A percentile compares a stretch with the other conserved stretches of the same genome.
Evolutionary conservation across 495 filamentous ascomycete species (phyloP).

Genomic region (Jackrogersella multiformis): DNA sequence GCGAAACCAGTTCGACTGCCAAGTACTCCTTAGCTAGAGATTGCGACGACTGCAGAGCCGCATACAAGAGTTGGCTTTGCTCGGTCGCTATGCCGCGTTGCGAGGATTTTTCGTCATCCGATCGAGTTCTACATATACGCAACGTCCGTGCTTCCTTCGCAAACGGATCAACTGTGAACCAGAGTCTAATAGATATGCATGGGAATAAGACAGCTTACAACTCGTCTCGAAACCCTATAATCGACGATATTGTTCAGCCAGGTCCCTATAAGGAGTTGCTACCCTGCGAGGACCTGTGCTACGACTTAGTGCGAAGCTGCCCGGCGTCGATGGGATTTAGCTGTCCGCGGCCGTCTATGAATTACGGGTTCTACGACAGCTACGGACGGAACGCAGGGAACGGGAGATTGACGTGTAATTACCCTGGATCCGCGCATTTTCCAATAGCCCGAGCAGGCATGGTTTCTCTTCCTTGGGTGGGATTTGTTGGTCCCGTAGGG

Average conservation of each 20-base stretch:
- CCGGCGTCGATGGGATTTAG: conserved; percentile 78
- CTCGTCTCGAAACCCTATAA: conserved; percentile 70
- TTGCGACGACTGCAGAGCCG: conserved; percentile 77
- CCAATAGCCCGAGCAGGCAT: conserved; percentile 33
- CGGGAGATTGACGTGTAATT: conserved; percentile 53
- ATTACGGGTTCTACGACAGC: conserved; percentile 64
- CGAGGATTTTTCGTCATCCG: conserved; percentile 73
- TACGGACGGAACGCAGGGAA: conserved; percentile 63
- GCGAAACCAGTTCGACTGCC: conserved; percentile 70
- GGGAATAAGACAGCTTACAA: conserved; percentile 50
- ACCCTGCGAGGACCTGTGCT: conserved; percentile 86
- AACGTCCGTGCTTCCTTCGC: conserved; percentile 74
- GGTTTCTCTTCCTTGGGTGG: conserved; percentile 29
- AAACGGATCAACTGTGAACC: conserved; percentile 65
- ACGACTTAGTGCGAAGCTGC: conserved; percentile 82
- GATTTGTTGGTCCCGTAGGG: conserved; percentile 23
- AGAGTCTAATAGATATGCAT: conserved; percentile 39
- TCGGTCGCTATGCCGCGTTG: conserved; percentile 91
- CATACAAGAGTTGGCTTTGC: conserved; percentile 96
- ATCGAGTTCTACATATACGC: conserved; percentile 68
- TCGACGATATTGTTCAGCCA: conserved; percentile 75
- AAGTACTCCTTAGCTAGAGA: conserved; percentile 81
- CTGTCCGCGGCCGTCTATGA: conserved; percentile 68
- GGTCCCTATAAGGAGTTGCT: conserved; percentile 95
- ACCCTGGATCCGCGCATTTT: conserved; percentile 55